Base-by-base conservation (phyloP, 2,329 filamentous ascomycete species). In the Trichophyton benhamiae region DNA sequence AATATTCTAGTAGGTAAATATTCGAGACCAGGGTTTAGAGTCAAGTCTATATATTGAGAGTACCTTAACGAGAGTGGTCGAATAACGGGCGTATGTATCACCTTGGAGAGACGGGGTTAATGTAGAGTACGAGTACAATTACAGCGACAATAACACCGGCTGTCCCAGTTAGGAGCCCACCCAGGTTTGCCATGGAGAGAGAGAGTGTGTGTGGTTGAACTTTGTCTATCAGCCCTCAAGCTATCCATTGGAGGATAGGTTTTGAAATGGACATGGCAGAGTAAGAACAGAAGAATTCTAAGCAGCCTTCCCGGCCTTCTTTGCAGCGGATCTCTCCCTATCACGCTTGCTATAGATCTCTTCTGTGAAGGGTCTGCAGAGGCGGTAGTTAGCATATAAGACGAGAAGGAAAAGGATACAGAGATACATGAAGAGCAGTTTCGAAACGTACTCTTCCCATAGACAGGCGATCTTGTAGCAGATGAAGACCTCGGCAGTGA, bases 321-420 rank as follows among this genome's bases (percentile, higher is more conserved):
- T 72, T 20, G 67, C 63, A 65, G 74, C 76, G 41, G 72, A 69
- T 57, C 72, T 72, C 62, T 75, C 72, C 25, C 74, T 74, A 64
- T 76, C 75, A 36, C 74, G 74, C 84, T 94, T 95, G 67, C 87
- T 87, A 74, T 97, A 99, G 71, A 99, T 99, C 66, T 83, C 88
- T 2, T 85, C 84, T 5, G 94, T 99, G 76, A 97, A 99, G 3
- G 92, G 92, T 75, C 78, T 80, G 33, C 33, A 60, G 44, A 9
- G 25, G 36, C 7, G n/a, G 9, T 20, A 5, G 22, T 25, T 30
- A 27, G 49, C 7, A 13, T 30, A 17, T 11, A 8, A 30, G 49
- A 30, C 13, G 11, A 33, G n/a, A 33, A 11, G 22, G 6, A 53
- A 15, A 11, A n/a, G 49, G 1, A 13, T 13, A 27, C 8, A 20